Evolutionary conservation across 495 filamentous ascomycete genomes (phyloP).

Genomic region (Penicillium daleae): DNA sequence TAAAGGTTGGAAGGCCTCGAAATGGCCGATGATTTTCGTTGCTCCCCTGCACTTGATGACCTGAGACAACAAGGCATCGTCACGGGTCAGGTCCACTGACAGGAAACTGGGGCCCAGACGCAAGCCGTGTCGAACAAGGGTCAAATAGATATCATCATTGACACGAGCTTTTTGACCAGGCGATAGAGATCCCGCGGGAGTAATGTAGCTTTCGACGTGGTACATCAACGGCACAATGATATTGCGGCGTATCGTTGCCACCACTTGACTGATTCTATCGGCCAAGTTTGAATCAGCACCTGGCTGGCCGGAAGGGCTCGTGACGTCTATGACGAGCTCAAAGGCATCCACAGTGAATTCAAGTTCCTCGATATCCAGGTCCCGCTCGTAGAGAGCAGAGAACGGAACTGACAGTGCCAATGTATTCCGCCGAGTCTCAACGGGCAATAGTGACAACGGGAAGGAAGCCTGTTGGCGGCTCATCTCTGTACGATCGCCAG

Average conservation of each 20-base stretch:
- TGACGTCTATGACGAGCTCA: constrained; percentile 64
- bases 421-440: constrained; percentile 64
- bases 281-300: constrained; percentile 42
- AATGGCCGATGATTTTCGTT: constrained; percentile 71
- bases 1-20: constrained; percentile 49
- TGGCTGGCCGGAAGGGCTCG: constrained; percentile 31
- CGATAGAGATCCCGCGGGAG: constrained; percentile 23
- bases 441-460: constrained; percentile 66
- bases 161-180: constrained; percentile 28
- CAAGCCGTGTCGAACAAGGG: constrained; percentile 66
- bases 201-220: constrained; percentile 44
- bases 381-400: constrained; percentile 58
- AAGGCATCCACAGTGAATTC: constrained; percentile 70
- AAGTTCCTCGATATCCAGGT: constrained; percentile 63
- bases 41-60: constrained; percentile 61
- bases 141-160: constrained; percentile 55
- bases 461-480: constrained; percentile 67
- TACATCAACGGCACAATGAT: constrained; percentile 60
- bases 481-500: constrained; percentile 53
- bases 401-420: constrained; percentile 65
- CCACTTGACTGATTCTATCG: constrained; percentile 56
- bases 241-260: constrained; percentile 64
- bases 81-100: constrained; percentile 65
- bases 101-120: constrained; percentile 72
- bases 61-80: constrained; percentile 54